Evolutionary conservation across 2,329 filamentous ascomycete species (phyloP).

Genomic region (Penicillium psychrosexuale): DNA sequence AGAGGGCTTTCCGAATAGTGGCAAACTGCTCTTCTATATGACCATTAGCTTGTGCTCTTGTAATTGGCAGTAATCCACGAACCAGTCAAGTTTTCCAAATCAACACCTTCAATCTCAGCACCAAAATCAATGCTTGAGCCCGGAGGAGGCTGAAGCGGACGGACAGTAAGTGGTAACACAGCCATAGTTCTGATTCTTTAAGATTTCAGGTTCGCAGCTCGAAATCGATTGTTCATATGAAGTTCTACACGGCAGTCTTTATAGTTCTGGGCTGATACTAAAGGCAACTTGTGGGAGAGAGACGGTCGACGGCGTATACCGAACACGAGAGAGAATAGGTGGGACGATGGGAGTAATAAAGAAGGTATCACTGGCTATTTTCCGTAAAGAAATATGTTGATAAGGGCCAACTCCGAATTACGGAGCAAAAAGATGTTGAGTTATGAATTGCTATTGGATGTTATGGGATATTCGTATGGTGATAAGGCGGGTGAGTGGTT

Average conservation of each 20-base stretch:
- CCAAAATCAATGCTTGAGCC: conserved; percentile 56
- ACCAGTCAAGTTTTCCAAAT: conserved; percentile 63
- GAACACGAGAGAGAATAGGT: conserved; percentile 4
- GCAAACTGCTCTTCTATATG: conserved; percentile 61
- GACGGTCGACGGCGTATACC: conserved; percentile 13
- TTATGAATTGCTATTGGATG: neutral
- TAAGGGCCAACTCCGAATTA: neutral
- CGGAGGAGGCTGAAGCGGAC: conserved; percentile 22
- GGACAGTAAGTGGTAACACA: conserved; percentile 18
- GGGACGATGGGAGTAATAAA: neutral
- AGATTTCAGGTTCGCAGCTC: neutral
- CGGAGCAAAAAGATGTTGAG: neutral
- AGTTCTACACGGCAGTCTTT: neutral
- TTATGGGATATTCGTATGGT: neutral
- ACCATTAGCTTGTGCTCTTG: conserved; percentile 5
- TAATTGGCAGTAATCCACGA: conserved; percentile 30
- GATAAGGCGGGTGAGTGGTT: conserved; percentile 6
- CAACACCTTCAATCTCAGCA: conserved; percentile 55
- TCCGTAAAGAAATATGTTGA: neutral
- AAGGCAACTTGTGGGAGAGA: neutral
- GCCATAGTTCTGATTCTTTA: conserved; percentile 8
- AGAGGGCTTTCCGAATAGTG: conserved; percentile 63
- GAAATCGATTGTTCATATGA: neutral
- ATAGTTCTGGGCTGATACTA: neutral
- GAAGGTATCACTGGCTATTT: neutral